Evolutionary conservation across 2,329 filamentous ascomycete genomes (phyloP), one percentile per base, ranked within the genome.

Genomic region (Gnomoniopsis sp.): DNA sequence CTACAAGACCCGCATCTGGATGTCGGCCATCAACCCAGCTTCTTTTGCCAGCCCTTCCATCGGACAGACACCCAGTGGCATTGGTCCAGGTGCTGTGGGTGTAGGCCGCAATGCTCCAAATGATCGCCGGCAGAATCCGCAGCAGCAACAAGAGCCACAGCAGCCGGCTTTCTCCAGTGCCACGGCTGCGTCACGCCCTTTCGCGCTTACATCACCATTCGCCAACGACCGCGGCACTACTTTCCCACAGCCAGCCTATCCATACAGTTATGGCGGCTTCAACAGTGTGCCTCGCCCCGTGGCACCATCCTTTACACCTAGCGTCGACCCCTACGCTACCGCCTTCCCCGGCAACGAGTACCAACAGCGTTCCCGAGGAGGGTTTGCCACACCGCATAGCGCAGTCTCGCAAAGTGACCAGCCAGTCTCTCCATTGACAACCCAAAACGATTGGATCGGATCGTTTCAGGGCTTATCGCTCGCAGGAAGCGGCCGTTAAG

Each of bases 1-100:
- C 63, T 99, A 98, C 82, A 99, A 99, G 79, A 96, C 93, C 22
- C 87, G 96, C 66, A 99, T 99, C 68, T 99, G 95, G 95, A 96
- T 99, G 91, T 98, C 93, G 4, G 95, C 95, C 3, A 96, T 99
- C 73, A 99, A 99, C 71, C 95, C 95, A 8, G 95, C 93, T 6
- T 97, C 93, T 0, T 97, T 98, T 72, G 90, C 90, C 23, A 93
- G 87, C 63, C 89, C 90, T 19, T 86, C 86, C 3, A 79, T 90
- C 51, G 88, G 88, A 26, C 87, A 88, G 70, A 85, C 87, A 2
- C 86, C 88, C 1, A 87, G 85, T 62, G 84, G 84, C 30, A 81
- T 89, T 65, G 84, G 85, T 0, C 85, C 85, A 10, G 87, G 86
- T 23, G 85, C 86, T 23, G 81, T 90, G n/a, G 82, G 81, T 49